Base-by-base conservation (phyloP, 2,329 filamentous ascomycete species). In the Cryphonectria parasitica region DNA sequence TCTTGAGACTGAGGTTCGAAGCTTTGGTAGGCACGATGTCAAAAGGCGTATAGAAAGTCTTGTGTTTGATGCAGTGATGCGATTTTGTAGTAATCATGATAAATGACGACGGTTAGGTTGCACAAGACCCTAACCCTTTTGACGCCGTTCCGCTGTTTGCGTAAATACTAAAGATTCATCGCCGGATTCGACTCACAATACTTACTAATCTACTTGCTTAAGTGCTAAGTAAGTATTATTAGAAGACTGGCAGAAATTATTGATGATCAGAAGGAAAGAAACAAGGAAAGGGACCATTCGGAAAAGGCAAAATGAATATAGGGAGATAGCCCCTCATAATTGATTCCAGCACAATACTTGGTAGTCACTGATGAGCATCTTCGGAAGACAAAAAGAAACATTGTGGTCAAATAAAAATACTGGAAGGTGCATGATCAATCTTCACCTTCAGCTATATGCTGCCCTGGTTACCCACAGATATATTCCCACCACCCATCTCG, bases 41-140 rank as follows among this genome's bases (percentile, higher is more conserved):
- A 1, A 31, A 31, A 15, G 45, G 45, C 3, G 5, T 49, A 49
- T 19, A 10, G 19, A 49, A 11, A 49, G 19, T n/a, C 19, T 49
- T n/a, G 11, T 22, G 22, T 10, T n/a, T 49, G 45, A 49, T 22
- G 45, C 8, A 49, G 19, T n/a, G 45, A n/a, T 49, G 45, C 22
- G 19, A n/a, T n/a, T 49, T n/a, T 10, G 45, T n/a, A 8, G 7
- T n/a, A 6, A 6, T 8, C 3, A n/a, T 39, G 36, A 39, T 13
- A 49, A 17, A 31, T 31, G 11, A 56, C 5, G 13, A 56, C 25
- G 52, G 15, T 13, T 56, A 56, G 19, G 5, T 58, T 34, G 19
- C 54, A 58, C 45, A 49, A 49, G 22, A 58, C 54, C 54, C 54
- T 58, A 58, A 58, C 54, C 54, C 54, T 31, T 17, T 58, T 4